phyloP scores from a whole-genome alignment of 2,329 filamentous ascomycete genomes.

The Hirsutella thompsonii region DNA sequence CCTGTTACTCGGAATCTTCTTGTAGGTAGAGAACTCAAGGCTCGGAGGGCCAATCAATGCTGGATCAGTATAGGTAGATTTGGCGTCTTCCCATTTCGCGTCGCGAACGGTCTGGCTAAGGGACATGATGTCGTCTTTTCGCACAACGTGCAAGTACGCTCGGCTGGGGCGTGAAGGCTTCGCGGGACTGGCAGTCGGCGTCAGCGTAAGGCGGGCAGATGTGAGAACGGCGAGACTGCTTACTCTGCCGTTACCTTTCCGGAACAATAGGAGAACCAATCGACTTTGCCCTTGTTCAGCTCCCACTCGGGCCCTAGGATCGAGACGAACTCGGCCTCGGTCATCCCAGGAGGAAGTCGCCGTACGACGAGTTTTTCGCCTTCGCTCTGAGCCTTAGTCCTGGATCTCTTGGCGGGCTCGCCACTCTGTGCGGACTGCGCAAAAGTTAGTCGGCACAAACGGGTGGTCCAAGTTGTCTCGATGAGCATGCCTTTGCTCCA shows the following conservation, averaged over 20 bases:
- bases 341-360: conserved; percentile 75
- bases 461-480: too few species aligned
- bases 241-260: conserved; percentile 78
- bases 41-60: conserved; percentile 66
- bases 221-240: conserved; percentile 12
- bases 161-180: conserved; percentile 73
- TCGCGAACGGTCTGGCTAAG: conserved; percentile 60
- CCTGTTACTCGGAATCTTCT: conserved; percentile 65
- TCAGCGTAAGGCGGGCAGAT: conserved; percentile 9
- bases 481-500: conserved; percentile 13
- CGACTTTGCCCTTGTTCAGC: conserved; percentile 64
- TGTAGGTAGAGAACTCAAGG: conserved; percentile 73
- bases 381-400: conserved; percentile 19
- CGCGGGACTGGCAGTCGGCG: conserved; percentile 43
- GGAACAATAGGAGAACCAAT: conserved; percentile 58
- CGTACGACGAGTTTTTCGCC: conserved; percentile 78
- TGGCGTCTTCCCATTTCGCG: conserved; percentile 67
- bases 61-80: conserved; percentile 58
- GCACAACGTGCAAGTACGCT: conserved; percentile 73
- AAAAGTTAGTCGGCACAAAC: neutral
- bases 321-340: conserved; percentile 60
- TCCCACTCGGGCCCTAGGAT: conserved; percentile 73
- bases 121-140: conserved; percentile 49
- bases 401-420: conserved; percentile 16
- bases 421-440: conserved; percentile 11